Conservation (phyloP, 2,329 filamentous ascomycete genomes). For the Karstenula rhodostoma region DNA sequence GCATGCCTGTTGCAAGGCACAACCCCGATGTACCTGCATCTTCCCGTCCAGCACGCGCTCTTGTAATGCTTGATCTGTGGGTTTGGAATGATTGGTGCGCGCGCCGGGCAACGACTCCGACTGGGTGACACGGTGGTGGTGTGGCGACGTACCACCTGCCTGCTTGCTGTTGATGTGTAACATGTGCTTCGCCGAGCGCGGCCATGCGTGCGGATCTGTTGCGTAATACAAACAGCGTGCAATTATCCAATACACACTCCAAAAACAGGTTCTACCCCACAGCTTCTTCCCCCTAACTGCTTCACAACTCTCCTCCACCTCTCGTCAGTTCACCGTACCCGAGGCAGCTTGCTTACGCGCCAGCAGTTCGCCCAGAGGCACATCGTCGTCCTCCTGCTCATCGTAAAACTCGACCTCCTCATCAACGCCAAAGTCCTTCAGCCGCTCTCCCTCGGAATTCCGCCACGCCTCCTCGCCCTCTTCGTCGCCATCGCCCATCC, state of each 20-base stretch:
- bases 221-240: too few relatives aligned
- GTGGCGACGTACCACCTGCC: conserved; percentile 7
- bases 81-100: conserved; percentile 9
- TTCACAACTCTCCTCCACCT: not conserved
- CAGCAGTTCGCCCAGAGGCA: conserved; percentile 75
- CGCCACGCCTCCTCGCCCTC: conserved; percentile 70
- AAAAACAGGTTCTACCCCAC: too few relatives aligned
- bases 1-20: conserved; percentile 1
- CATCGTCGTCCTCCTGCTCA: conserved; percentile 70
- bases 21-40: conserved; percentile 11
- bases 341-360: conserved; percentile 30
- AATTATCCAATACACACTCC: not conserved
- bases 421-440: conserved; percentile 82
- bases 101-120: not conserved
- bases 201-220: not conserved
- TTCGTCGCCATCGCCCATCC: conserved; percentile 34
- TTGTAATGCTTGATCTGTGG: not conserved
- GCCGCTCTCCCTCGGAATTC: conserved; percentile 76
- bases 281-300: not conserved
- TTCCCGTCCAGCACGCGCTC: conserved; percentile 3
- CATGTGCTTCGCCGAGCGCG: not conserved
- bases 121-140: conserved; percentile 1
- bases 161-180: conserved; percentile 16
- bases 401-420: conserved; percentile 75
- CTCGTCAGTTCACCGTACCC: not conserved